Evolutionary conservation across 257 asterid genomes (phyloP).

Genomic region (Lithospermum erythrorhizon): DNA sequence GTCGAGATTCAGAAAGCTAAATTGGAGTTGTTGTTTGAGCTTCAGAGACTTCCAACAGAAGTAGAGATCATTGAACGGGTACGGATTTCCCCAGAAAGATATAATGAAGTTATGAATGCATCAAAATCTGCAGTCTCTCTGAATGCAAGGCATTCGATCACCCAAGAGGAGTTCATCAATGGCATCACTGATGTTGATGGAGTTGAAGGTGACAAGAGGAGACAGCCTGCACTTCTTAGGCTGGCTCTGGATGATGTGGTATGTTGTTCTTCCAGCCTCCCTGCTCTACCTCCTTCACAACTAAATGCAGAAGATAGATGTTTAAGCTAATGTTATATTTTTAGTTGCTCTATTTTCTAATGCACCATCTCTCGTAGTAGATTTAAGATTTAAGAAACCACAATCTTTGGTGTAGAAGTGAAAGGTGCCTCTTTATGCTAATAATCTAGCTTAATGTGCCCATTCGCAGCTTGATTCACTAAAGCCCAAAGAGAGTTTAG

Average conservation of each 20-base stretch:
- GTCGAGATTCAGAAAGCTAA: constrained; percentile 60
- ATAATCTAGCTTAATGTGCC: neutral
- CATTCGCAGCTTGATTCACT: constrained; percentile 75
- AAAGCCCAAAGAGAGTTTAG: constrained; percentile 95
- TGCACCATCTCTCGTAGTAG: no score
- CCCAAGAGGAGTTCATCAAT: constrained; percentile 73
- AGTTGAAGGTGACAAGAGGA: constrained; percentile 55
- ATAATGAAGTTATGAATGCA: constrained; percentile 63
- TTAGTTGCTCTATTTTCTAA: no score
- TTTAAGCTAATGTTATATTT: neutral
- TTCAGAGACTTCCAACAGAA: constrained; percentile 53
- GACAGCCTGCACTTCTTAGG: constrained; percentile 83
- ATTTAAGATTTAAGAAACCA: neutral
- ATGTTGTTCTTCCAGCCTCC: constrained; percentile 11
- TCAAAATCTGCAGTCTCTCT: constrained; percentile 64
- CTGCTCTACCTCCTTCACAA: neutral
- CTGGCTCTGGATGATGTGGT: constrained; percentile 96
- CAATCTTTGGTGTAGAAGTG: neutral
- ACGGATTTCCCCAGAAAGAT: constrained; percentile 64
- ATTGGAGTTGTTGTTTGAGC: constrained; percentile 50
- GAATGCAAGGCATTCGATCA: constrained; percentile 47
- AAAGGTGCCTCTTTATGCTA: neutral
- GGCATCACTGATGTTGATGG: constrained; percentile 66
- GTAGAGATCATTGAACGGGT: constrained; percentile 52
- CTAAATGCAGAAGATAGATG: no score